Evolutionary conservation across 2,329 filamentous ascomycete species (phyloP).

Genomic region (Trichoderma sp.): DNA sequence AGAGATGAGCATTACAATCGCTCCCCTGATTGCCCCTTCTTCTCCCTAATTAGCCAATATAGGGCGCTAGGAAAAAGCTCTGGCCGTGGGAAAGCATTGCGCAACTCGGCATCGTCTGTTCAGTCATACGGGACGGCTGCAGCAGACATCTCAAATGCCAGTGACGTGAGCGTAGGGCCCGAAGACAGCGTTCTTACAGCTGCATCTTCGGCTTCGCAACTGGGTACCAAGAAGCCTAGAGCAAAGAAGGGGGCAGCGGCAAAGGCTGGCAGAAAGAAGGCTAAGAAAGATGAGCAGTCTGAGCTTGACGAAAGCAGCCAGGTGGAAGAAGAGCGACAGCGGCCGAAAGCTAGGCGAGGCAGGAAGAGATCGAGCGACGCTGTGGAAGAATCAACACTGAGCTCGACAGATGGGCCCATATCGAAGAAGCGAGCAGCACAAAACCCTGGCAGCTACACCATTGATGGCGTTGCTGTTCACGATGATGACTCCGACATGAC

Average conservation of each 20-base stretch:
- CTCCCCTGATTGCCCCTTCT: conserved; percentile 78
- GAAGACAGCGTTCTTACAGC: conserved; percentile 61
- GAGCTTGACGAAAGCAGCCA: conserved; percentile 40
- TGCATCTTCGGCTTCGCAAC: conserved; percentile 56
- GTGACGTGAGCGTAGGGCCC: conserved; percentile 46
- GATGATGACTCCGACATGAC: conserved; percentile 41
- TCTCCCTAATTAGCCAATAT: conserved; percentile 61
- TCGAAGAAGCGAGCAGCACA: conserved; percentile 58
- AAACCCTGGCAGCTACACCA: conserved; percentile 44
- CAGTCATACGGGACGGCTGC: conserved; percentile 53
- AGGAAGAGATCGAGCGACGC: conserved; percentile 64
- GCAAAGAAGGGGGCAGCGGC: conserved; percentile 53
- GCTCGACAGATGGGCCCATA: conserved; percentile 46
- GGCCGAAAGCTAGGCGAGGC: conserved; percentile 46
- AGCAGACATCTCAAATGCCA: conserved; percentile 49
- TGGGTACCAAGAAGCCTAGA: conserved; percentile 52
- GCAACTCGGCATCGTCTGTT: conserved; percentile 64
- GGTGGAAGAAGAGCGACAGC: conserved; percentile 24
- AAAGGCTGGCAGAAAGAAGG: conserved; percentile 39
- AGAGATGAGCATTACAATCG: conserved; percentile 84
- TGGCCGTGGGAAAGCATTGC: conserved; percentile 50
- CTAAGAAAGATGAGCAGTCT: conserved; percentile 52
- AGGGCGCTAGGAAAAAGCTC: conserved; percentile 54
- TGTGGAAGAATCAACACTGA: conserved; percentile 47
- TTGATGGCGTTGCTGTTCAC: conserved; percentile 38